Percentiles rank a stretch among this genome's conserved stretches.
phyloP scores from a whole-genome alignment of 306 rosid species.

The Cucurbita argyrosperma region DNA sequence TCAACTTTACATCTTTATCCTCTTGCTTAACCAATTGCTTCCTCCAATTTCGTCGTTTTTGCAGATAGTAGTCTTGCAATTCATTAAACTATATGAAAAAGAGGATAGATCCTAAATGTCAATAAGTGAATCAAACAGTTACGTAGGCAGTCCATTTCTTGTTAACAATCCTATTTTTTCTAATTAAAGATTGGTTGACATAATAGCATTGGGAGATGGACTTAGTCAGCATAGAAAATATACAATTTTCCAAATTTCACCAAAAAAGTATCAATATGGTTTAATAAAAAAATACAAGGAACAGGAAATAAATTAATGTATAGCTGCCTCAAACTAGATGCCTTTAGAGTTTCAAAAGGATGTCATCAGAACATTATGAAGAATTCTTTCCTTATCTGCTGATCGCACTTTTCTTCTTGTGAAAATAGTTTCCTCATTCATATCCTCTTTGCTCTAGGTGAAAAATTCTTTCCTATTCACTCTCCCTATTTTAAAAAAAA shows the following conservation, averaged over 20 bases:
- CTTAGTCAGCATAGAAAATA: not conserved
- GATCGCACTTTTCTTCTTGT: not conserved
- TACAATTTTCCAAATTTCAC: not conserved
- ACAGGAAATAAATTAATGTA: not conserved
- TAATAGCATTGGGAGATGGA: not conserved
- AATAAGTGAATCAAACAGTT: not conserved
- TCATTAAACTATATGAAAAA: conserved; percentile 41
- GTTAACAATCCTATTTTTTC: not conserved
- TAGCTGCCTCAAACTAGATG: not conserved
- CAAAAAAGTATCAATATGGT: not conserved
- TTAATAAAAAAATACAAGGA: not conserved
- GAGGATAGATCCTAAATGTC: not conserved
- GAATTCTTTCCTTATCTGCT: not conserved
- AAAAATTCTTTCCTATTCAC: not conserved
- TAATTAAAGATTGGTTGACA: not conserved
- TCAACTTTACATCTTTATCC: conserved; percentile 26
- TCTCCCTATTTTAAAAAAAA: not conserved
- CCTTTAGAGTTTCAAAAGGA: not conserved
- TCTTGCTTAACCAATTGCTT: conserved; percentile 34
- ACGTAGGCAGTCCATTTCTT: not conserved
- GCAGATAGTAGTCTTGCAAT: conserved; percentile 76
- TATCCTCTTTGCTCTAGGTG: not conserved
- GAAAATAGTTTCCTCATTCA: not conserved
- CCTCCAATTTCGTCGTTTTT: conserved; percentile 47
- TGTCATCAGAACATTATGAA: not conserved